Percentiles rank a stretch among this genome's conserved stretches.
These are phyloP conservation scores for Paulownia fortunei DNA, from an alignment of 257 asterid genomes.

Conservation along the genomic window DNA sequence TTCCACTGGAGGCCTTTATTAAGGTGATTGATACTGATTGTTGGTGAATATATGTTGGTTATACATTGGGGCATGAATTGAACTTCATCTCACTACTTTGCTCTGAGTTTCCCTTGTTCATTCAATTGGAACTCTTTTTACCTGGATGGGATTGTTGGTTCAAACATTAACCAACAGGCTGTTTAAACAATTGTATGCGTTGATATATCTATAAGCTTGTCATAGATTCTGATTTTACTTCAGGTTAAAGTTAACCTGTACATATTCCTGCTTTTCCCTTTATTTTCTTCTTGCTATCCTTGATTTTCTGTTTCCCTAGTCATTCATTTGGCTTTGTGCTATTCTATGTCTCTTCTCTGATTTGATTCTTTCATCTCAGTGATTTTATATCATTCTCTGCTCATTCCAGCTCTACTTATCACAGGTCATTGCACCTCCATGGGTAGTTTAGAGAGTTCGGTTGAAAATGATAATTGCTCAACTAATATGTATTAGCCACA, in stretches of 20 bases:
- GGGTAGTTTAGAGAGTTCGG: neutral
- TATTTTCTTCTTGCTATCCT: neutral
- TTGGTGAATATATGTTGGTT: conserved; percentile 5
- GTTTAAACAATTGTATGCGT: neutral
- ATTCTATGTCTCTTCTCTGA: neutral
- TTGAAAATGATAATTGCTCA: neutral
- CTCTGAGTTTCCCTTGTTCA: neutral
- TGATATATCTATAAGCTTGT: neutral
- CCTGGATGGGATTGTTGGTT: neutral
- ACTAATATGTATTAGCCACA: neutral
- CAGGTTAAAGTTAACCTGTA: neutral
- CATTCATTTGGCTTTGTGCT: conserved; percentile 9
- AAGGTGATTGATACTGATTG: conserved; percentile 21
- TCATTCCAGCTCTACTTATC: neutral
- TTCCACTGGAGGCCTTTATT: conserved; percentile 4
- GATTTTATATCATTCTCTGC: neutral
- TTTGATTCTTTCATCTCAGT: neutral
- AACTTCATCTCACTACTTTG: neutral
- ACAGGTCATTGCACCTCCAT: neutral
- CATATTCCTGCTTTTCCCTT: neutral
- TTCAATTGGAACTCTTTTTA: neutral
- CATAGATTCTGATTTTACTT: neutral
- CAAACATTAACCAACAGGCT: neutral
- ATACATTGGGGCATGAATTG: neutral
- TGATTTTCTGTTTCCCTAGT: neutral